phyloP scores from a whole-genome alignment of 371 early-diverging fungal species.

The Blastocladiella emersonii region DNA sequence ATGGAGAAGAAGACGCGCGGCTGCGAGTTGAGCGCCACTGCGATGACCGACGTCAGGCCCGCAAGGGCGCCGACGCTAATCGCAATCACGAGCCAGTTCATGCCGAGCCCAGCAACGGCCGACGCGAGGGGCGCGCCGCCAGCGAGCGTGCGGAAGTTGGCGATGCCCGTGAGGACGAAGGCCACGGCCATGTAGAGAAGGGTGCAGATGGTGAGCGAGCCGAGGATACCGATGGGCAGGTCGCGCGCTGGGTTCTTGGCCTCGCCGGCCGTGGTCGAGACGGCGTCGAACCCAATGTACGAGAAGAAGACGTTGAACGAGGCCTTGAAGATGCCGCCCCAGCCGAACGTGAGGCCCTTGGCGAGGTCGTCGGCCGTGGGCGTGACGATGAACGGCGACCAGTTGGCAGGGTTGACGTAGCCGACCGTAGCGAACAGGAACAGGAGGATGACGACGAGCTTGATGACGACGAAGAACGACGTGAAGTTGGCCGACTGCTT shows the following conservation, averaged over 20 bases:
- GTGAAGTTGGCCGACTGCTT: constrained; percentile 55
- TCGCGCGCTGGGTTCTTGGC: constrained; percentile 65
- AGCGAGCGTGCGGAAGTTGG: constrained; percentile 34
- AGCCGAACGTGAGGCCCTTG: neutral
- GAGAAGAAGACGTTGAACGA: constrained; percentile 16
- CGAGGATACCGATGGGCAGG: constrained; percentile 75
- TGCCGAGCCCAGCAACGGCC: constrained; percentile 36
- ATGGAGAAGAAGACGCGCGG: constrained; percentile 77
- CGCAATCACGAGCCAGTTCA: constrained; percentile 51
- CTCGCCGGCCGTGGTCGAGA: constrained; percentile 78
- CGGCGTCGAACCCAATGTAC: constrained; percentile 79
- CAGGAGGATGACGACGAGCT: constrained; percentile 53
- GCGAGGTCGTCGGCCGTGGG: neutral
- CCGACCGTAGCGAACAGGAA: constrained; percentile 51
- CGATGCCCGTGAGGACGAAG: constrained; percentile 60
- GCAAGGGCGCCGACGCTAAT: constrained; percentile 59
- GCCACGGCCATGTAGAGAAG: constrained; percentile 58
- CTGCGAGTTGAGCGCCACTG: constrained; percentile 59
- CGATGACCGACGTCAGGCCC: constrained; percentile 68
- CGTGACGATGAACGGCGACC: constrained; percentile 62
- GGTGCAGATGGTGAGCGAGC: constrained; percentile 61
- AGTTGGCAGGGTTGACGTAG: constrained; percentile 52
- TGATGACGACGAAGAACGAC: constrained; percentile 49
- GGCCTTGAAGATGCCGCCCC: neutral
- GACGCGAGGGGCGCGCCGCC: constrained; percentile 43